A percentile compares a stretch with the other conserved stretches of the same genome.
Conservation (phyloP, 106 monocot species). For the Dioscorea dumetorum region DNA sequence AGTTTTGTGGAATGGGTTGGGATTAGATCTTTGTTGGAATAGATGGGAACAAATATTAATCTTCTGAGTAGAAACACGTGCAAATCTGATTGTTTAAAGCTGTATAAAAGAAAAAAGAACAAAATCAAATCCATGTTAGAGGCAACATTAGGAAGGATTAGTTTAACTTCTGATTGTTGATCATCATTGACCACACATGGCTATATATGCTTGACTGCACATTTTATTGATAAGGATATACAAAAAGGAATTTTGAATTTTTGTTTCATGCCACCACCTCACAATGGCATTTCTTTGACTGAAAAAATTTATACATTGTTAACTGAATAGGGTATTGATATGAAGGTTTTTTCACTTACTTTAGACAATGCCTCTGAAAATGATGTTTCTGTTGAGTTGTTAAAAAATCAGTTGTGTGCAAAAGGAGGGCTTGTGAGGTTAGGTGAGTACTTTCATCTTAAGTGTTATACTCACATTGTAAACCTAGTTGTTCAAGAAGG, state of each 20-base stretch:
- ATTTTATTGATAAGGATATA: conserved; percentile 1
- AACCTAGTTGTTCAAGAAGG: conserved; percentile 10
- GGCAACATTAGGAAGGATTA: not conserved
- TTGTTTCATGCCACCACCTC: not conserved
- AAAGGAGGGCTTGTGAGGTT: not conserved
- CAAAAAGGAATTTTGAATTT: not conserved
- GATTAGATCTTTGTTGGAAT: not conserved
- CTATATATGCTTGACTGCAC: not conserved
- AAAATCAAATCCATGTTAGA: no score
- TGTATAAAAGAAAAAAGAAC: not conserved
- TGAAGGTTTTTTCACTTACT: conserved; percentile 1
- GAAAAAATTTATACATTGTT: not conserved
- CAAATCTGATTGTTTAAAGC: not conserved
- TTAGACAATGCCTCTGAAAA: conserved; percentile 11
- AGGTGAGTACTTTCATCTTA: conserved; percentile 1
- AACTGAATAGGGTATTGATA: not conserved
- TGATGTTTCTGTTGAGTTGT: not conserved
- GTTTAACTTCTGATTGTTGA: conserved; percentile 8
- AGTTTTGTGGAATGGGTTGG: not conserved
- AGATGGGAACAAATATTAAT: not conserved
- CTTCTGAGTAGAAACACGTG: not conserved
- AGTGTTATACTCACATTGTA: conserved; percentile 5
- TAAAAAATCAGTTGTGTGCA: not conserved
- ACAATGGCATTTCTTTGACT: not conserved
- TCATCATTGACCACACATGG: not conserved